Evolutionary conservation across 1,284 basidiomycete genomes (phyloP), one percentile per base, ranked within the genome.

Genomic region (Boletus smithii): DNA sequence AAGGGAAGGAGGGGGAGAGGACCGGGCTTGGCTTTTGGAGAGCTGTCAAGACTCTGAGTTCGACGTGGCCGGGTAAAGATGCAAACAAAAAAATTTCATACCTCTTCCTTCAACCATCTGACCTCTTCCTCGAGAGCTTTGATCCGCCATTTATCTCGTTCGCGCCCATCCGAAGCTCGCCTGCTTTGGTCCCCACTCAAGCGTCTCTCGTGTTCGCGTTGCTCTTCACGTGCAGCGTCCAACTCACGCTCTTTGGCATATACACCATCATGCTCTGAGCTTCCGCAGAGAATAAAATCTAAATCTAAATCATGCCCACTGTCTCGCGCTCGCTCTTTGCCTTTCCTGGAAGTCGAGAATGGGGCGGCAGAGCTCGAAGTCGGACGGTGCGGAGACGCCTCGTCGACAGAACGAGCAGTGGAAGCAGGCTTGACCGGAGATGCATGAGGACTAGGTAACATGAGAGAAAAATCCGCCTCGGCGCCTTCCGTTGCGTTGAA

Each of bases 41-140:
- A 85, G 70, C 84, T 48, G 33, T 42, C 48, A 29, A 44, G 39
- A 38, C 4, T 3, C 14, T 49, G 8, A 53, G 44, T 46, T 18
- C 8, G 26, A 39, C 22, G 29, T 26, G 26, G n/a, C 17, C 11
- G 10, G 36, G 27, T 29, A 26, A 26, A 27, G 11, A 48, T 30
- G 37, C 13, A 57, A 45, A 16, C 23, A n/a, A 31, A 18, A 35
- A 33, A 1, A 2, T 9, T 6, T 33, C 68, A 7, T 48, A 88
- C 86, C 76, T 90, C 82, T 52, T 76, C 75, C 53, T 75, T 80
- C 39, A 90, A 61, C 39, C 71, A 60, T 39, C 66, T 65, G 31
- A 90, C 76, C 59, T 89, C 87, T 36, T 79, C 77, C 59, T 90
- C 87, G 4, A 90, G 71, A 52, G 72, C 67, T 44, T 67, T 71